Conservation (phyloP, 2,329 filamentous ascomycete genomes). For the Mariannaea sp. region DNA sequence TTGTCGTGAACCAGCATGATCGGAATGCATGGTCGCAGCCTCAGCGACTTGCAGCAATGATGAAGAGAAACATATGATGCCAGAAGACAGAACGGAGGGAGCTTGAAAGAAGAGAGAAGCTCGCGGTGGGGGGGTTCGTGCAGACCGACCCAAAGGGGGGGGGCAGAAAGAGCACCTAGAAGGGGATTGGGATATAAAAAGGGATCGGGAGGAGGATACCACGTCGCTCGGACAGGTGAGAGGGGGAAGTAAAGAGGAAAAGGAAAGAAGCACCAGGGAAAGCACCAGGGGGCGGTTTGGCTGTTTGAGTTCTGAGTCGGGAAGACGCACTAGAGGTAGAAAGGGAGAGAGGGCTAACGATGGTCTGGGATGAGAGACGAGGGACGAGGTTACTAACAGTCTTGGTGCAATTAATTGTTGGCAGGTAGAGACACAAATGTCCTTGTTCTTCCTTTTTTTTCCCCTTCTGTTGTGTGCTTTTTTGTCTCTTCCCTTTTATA, state of each 20-base stretch:
- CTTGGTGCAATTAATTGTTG: not conserved
- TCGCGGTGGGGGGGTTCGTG: conserved; percentile 13
- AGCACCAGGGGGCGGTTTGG: not conserved
- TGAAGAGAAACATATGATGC: conserved; percentile 35
- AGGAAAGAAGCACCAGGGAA: not conserved
- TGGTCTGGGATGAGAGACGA: conserved; percentile 1
- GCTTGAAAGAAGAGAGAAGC: conserved; percentile 20
- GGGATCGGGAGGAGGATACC: not conserved
- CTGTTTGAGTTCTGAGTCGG: conserved; percentile 3
- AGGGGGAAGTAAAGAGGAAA: not conserved
- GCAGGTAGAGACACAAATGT: not conserved
- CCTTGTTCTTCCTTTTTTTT: too few species aligned
- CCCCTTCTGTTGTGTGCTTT: too few species aligned
- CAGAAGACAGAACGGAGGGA: conserved; percentile 18
- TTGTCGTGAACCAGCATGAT: conserved; percentile 34
- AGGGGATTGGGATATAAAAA: conserved; percentile 9
- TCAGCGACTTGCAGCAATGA: conserved; percentile 35
- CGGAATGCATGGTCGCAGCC: conserved; percentile 39
- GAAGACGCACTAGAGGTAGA: conserved; percentile 9
- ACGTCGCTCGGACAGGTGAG: not conserved
- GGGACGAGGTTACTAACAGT: conserved; percentile 9
- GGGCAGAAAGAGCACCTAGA: conserved; percentile 6
- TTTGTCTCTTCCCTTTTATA: too few species aligned
- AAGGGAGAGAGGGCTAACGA: conserved; percentile 4
- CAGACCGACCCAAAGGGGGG: conserved; percentile 9